These are phyloP conservation scores for Globisporangium barbulae DNA, from an alignment of 352 stramenopile species.

Conservation along the genomic window DNA sequence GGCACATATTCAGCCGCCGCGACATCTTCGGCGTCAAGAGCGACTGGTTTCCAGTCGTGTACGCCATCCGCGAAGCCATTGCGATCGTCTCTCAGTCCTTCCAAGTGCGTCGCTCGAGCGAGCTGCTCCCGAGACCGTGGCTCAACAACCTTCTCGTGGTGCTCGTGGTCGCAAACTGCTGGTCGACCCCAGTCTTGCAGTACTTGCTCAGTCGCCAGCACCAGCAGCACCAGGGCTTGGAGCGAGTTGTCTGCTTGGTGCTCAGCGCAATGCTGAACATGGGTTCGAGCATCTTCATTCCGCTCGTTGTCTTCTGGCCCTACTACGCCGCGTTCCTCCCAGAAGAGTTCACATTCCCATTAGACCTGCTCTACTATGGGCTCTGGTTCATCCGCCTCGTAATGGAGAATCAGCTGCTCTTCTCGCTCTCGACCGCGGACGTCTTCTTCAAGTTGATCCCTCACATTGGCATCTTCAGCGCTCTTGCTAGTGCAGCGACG, in stretches of 20 bases:
- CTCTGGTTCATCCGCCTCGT: constrained; percentile 21
- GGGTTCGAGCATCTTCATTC: constrained; percentile 11
- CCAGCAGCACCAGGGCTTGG: neutral
- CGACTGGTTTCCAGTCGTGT: neutral
- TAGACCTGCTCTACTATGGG: constrained; percentile 17
- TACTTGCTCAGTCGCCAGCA: neutral
- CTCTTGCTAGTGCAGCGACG: constrained; percentile 2
- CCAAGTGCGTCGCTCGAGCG: constrained; percentile 9
- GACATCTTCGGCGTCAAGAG: constrained; percentile 13
- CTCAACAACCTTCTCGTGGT: constrained; percentile 14
- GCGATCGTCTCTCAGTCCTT: constrained; percentile 12
- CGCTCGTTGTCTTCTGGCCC: constrained; percentile 8
- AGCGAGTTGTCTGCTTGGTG: constrained; percentile 10
- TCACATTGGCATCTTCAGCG: constrained; percentile 23
- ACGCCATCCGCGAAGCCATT: neutral
- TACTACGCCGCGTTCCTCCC: constrained; percentile 14
- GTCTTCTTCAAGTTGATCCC: constrained; percentile 22
- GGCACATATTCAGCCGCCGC: constrained; percentile 4
- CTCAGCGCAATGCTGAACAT: constrained; percentile 15
- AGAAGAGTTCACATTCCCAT: constrained; percentile 14
- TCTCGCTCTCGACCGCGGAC: constrained; percentile 12
- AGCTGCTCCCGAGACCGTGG: constrained; percentile 6
- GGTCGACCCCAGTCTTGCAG: constrained; percentile 13
- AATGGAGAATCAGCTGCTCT: constrained; percentile 25
- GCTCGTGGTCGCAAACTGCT: constrained; percentile 12